Evolutionary conservation across 129 eudicot genomes (phyloP).

Genomic region (Centaurea solstitialis): DNA sequence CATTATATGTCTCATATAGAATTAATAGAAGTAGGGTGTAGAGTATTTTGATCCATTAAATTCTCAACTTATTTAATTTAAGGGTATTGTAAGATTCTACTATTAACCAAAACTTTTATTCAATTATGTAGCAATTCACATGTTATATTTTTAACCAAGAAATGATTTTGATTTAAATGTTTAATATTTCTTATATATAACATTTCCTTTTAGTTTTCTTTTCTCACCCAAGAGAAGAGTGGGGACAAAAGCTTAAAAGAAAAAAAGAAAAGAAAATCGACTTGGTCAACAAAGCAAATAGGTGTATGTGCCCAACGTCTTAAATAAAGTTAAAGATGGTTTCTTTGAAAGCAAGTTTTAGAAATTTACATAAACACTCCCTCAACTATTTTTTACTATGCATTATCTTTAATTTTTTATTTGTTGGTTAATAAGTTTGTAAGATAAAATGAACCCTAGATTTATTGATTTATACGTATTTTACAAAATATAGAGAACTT

Average conservation of each 20-base stretch:
- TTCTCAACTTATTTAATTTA: too few relatives aligned
- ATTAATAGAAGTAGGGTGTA: too few relatives aligned
- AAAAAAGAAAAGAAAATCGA: not conserved
- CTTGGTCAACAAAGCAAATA: constrained; percentile 22
- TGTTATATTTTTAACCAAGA: not conserved
- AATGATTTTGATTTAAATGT: not conserved
- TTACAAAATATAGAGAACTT: not conserved
- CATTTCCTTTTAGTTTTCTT: not conserved
- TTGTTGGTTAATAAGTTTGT: too few relatives aligned
- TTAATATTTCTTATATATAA: too few relatives aligned
- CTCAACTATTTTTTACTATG: not conserved
- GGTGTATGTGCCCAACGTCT: constrained; percentile 21
- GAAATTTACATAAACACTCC: not conserved
- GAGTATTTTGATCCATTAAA: not conserved
- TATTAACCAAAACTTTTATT: not conserved
- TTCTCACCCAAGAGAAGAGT: not conserved
- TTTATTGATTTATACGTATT: too few relatives aligned
- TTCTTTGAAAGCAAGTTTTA: constrained; percentile 10
- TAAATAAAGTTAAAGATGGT: constrained; percentile 9
- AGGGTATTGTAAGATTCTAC: not conserved
- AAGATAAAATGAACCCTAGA: too few relatives aligned
- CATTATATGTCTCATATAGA: too few relatives aligned
- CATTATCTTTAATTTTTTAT: not conserved
- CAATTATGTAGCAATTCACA: not conserved
- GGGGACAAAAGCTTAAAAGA: constrained; percentile 3